These are phyloP conservation scores for Lasiodiplodia hormozganensis DNA, from an alignment of 2,329 filamentous ascomycete genomes.

Conservation along the genomic window DNA sequence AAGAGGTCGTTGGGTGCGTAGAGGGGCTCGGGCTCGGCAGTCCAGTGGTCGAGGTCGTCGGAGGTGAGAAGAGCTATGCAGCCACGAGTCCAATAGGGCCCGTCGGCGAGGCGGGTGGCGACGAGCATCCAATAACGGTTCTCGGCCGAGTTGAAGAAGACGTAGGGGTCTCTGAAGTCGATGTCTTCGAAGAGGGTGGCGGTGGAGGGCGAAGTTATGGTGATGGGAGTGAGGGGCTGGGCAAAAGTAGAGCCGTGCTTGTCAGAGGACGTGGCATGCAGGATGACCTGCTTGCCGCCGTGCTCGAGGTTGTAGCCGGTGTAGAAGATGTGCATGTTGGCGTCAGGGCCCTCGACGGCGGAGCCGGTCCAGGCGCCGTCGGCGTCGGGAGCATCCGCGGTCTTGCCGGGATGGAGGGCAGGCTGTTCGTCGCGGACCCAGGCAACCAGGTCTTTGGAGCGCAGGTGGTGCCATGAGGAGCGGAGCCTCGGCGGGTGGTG, in stretches of 20 bases:
- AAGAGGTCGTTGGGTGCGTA: constrained; percentile 46
- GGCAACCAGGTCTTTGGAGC: constrained; percentile 40
- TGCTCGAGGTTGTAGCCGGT: constrained; percentile 45
- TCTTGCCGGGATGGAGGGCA: constrained; percentile 36
- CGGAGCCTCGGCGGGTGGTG: constrained; percentile 45
- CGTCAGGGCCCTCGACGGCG: constrained; percentile 42
- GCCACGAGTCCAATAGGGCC: constrained; percentile 46
- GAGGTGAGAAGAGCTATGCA: constrained; percentile 49
- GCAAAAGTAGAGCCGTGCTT: constrained; percentile 40
- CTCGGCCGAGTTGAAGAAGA: constrained; percentile 44
- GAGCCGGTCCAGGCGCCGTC: constrained; percentile 47
- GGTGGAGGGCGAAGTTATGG: constrained; percentile 34
- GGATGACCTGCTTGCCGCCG: constrained; percentile 44
- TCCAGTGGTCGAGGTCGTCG: constrained; percentile 42
- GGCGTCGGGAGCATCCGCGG: constrained; percentile 37
- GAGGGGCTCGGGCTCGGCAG: constrained; percentile 40
- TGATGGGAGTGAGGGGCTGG: constrained; percentile 33
- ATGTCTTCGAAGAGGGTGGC: constrained; percentile 42
- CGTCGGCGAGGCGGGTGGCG: constrained; percentile 41
- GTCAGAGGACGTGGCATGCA: constrained; percentile 39
- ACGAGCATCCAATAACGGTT: constrained; percentile 49
- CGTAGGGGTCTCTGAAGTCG: constrained; percentile 48
- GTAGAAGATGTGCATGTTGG: constrained; percentile 47
- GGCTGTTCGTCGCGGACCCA: constrained; percentile 41
- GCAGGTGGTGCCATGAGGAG: constrained; percentile 43